A percentile compares a stretch with the other conserved stretches of the same genome.
Evolutionary conservation across 2,329 filamentous ascomycete genomes (phyloP).

Genomic region (Zymoseptoria ardabiliae): DNA sequence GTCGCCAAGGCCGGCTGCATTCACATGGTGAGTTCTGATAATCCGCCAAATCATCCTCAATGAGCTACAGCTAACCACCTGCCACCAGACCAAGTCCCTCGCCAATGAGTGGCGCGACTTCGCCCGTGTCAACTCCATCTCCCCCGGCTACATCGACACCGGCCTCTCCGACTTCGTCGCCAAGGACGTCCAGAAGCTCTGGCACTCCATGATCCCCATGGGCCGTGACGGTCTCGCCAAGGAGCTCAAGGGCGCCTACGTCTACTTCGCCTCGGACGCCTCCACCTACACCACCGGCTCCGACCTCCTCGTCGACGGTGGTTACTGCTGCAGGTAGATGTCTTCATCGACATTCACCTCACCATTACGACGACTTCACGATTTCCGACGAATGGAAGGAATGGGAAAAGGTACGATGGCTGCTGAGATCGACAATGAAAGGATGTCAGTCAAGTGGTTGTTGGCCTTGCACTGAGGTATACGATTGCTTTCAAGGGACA

Average conservation of each 20-base stretch:
- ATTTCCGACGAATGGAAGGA: background rate
- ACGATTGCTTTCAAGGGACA: background rate
- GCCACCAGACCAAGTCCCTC: constrained; percentile 45
- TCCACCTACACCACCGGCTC: constrained; percentile 46
- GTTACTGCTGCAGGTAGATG: constrained; percentile 35
- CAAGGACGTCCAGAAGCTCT: constrained; percentile 50
- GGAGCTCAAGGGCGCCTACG: constrained; percentile 56
- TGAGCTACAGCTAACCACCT: constrained; percentile 36
- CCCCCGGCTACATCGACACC: constrained; percentile 62
- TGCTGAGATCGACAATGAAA: background rate
- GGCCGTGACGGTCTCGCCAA: constrained; percentile 56
- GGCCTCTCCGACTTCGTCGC: constrained; percentile 59
- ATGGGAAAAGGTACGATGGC: background rate
- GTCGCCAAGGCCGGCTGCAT: constrained; percentile 61
- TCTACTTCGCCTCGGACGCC: constrained; percentile 48
- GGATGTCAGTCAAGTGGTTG: background rate
- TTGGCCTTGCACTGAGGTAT: background rate
- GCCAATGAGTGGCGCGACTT: constrained; percentile 66
- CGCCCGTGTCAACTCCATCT: constrained; percentile 61
- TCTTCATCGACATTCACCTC: background rate
- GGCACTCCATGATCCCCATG: constrained; percentile 54
- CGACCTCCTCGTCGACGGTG: constrained; percentile 45
- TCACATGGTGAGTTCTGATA: constrained; percentile 20
- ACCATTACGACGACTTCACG: constrained; percentile 1
- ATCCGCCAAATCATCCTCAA: too few species aligned